phyloP scores from a whole-genome alignment of 768 basidiomycete species.

The Lactifluus subvellereus region DNA sequence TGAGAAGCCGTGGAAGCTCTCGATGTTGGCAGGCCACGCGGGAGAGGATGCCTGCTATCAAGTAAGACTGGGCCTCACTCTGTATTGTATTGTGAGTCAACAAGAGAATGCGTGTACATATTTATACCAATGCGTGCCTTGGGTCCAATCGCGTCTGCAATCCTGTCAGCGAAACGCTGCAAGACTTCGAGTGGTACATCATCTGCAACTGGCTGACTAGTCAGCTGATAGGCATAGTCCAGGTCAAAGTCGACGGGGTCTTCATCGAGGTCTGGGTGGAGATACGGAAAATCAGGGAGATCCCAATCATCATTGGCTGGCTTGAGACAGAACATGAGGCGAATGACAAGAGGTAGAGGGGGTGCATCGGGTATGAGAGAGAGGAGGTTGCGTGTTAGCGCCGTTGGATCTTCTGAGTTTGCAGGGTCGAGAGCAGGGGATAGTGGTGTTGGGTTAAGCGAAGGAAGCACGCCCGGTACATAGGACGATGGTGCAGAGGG shows the following conservation, averaged over 20 bases:
- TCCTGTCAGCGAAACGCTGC: conserved; percentile 48
- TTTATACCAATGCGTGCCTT: conserved; percentile 41
- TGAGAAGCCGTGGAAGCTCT: conserved; percentile 35
- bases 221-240: conserved; percentile 47
- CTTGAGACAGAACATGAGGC: conserved; percentile 76
- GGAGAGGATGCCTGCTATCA: conserved; percentile 55
- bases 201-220: conserved; percentile 56
- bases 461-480: conserved; percentile 38
- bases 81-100: conserved; percentile 33
- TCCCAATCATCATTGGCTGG: conserved; percentile 79
- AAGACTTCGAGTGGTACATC: conserved; percentile 46
- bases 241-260: conserved; percentile 50
- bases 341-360: conserved; percentile 55
- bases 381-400: conserved; percentile 56
- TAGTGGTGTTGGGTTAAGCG: conserved; percentile 36
- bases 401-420: conserved; percentile 52
- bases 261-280: conserved; percentile 57
- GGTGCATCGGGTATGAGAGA: conserved; percentile 56
- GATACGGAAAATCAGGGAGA: conserved; percentile 61
- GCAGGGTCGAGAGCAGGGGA: conserved; percentile 55
- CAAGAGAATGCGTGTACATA: neutral
- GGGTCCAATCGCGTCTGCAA: conserved; percentile 49
- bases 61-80: conserved; percentile 52
- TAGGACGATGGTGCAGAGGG: conserved; percentile 35
- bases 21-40: conserved; percentile 64